Evolutionary conservation across 352 stramenopile species (phyloP), one percentile per base, ranked within the genome.

Genomic region (Pythium utonaiense): DNA sequence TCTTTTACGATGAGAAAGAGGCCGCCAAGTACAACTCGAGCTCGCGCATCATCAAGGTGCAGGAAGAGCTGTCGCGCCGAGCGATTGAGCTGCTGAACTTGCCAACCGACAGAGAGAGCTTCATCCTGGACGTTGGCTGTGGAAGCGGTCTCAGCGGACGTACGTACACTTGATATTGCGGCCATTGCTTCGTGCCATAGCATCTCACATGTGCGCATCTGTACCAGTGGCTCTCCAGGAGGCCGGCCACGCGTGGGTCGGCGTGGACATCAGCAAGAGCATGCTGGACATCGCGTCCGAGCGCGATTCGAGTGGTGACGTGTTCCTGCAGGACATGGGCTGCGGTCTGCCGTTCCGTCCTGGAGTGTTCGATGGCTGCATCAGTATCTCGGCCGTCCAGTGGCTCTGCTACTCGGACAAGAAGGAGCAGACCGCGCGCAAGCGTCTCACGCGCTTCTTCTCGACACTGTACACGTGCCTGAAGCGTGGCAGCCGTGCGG

Each of bases 401-500:
- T 99, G 98, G 98, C 87, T 99, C 21, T 99, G 97, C 72, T 99
- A 99, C 78, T 98, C 95, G 59, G 98, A 99, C 75, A 96, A 96
- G 57, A 98, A 96, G 57, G 83, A 96, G 52, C 96, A 99, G 74
- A 97, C 86, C 38, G 83, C 86, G 36, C 78, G 96, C 57, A 93
- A 93, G 65, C 91, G 97, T 28, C 79, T 99, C 17, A 97, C 88
- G 51, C 88, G 95, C 24, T 99, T 99, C 76, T 99, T 99, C 76
- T 97, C 91, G 40, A 97, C 89, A 48, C 80, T 96, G 0, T 96
- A 94, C 70, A 93, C 80, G 60, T 90, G 82, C 47, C 52, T 96
- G 38, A 93, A 95, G 71, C 75, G 83, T 21, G 86, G 86, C 34
- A 89, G 80, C 61, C 83, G 97, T 50, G 98, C 98, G 1, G 97